A percentile compares a stretch with the other conserved stretches of the same genome.
phyloP scores from a whole-genome alignment of 108 stramenopile genomes.

The Cyclotella atomus region DNA sequence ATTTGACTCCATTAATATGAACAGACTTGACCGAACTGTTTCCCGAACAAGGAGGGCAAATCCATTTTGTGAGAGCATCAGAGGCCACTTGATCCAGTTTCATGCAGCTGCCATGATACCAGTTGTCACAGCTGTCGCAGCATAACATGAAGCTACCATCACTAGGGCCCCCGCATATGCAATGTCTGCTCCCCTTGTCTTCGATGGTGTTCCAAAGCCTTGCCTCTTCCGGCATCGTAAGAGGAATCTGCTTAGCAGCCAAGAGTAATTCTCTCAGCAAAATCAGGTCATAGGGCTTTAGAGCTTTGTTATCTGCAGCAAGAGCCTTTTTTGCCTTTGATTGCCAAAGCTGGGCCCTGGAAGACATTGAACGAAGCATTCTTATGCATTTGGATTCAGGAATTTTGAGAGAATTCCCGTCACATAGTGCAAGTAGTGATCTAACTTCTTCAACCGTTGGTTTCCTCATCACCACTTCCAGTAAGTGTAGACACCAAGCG shows the following conservation, averaged over 20 bases:
- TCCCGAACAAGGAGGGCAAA: conserved; percentile 60
- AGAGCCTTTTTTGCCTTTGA: conserved; percentile 63
- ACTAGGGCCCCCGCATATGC: conserved; percentile 77
- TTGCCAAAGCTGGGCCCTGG: conserved; percentile 63
- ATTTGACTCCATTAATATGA: conserved; percentile 5
- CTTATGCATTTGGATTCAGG: conserved; percentile 73
- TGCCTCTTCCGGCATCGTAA: conserved; percentile 56
- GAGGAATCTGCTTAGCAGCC: conserved; percentile 51
- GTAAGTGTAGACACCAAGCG: conserved; percentile 65
- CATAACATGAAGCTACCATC: conserved; percentile 89
- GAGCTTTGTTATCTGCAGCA: conserved; percentile 48
- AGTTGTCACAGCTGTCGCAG: conserved; percentile 83
- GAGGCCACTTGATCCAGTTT: conserved; percentile 50
- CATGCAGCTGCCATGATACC: conserved; percentile 90
- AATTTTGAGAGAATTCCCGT: conserved; percentile 46
- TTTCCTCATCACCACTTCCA: conserved; percentile 51
- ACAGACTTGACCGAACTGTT: not conserved
- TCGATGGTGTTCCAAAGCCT: conserved; percentile 60
- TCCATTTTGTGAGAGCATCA: conserved; percentile 57
- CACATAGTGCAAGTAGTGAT: conserved; percentile 49
- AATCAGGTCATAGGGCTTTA: conserved; percentile 47
- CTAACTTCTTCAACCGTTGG: conserved; percentile 58
- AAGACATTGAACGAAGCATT: conserved; percentile 63
- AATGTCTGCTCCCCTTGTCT: conserved; percentile 67
- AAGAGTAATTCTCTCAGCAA: conserved; percentile 52